Base-by-base conservation (phyloP, 352 stramenopile genomes). In the Pythium pectinolyticum region DNA sequence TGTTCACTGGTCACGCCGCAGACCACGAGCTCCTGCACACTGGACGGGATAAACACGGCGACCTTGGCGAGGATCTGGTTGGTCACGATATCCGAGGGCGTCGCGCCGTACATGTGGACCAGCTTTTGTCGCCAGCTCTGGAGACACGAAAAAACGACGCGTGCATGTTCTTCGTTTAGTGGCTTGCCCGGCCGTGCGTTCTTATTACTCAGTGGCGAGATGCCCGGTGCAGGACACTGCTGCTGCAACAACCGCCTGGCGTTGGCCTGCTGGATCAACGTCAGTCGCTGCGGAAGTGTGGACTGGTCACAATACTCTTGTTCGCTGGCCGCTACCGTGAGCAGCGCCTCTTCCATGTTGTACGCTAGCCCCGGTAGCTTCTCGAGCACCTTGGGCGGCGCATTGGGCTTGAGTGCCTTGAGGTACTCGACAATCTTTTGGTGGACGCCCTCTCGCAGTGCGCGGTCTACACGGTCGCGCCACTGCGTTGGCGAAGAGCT, bases 321-420 rank as follows among this genome's bases (percentile, higher is more conserved):
- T 69, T 97, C 68, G 69, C 75, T 73, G 65, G 70, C 46, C 40
- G 96, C 72, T 61, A 84, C 45, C 49, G 79, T 83, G 66, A 98
- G 98, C 28, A 99, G 80, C 47, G 87, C 88, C 66, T 98, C 94
- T 63, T 99, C 97, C 70, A 99, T 89, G 48, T 96, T 84, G 53
- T 96, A 94, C 3, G 97, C 96, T 83, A 99, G 97, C 34, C 97
- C 89, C 2, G 96, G 95, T 25, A 99, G 72, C 43, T 98, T 97
- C 45, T 96, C 84, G 41, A 98, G 75, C 87, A 98, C 98, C 73
- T 98, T 97, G 43, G 93, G 71, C 8, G 94, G 92, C 17, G 97
- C 96, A 67, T 99, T 96, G 24, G 96, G 96, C 66, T 98, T 98
- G 52, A 97, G 78, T 56, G 91, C 75, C 58, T 90, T 84, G 57